Evolutionary conservation across 345 rosid genomes (phyloP).

Genomic region (Mallotus nudiflorus): DNA sequence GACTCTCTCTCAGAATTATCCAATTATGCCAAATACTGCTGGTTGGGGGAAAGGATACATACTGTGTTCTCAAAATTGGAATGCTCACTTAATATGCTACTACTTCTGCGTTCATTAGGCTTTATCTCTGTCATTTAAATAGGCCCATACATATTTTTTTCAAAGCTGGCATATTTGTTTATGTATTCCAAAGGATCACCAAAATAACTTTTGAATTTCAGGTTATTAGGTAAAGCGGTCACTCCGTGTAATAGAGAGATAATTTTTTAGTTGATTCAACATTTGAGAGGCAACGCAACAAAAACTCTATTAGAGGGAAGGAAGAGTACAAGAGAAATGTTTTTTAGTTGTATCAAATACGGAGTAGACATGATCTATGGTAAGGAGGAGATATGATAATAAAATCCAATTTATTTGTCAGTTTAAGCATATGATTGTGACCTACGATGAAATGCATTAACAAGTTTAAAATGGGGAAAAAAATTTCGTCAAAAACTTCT

Average conservation of each 20-base stretch:
- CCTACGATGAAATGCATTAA: not conserved
- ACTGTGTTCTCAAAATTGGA: not conserved
- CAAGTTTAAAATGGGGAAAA: not conserved
- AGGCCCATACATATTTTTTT: not conserved
- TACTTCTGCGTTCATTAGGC: not conserved
- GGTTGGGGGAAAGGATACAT: not conserved
- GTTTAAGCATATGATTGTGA: not conserved
- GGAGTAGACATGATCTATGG: not conserved
- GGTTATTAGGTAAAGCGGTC: conserved; percentile 99
- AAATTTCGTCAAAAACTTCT: not conserved
- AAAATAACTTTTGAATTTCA: conserved; percentile 20
- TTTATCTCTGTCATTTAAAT: not conserved
- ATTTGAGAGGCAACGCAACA: conserved; percentile 61
- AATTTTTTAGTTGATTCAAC: conserved; percentile 84
- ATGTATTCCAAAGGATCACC: not conserved
- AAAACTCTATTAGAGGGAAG: conserved; percentile 56
- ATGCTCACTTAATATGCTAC: not conserved
- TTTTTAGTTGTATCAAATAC: conserved; percentile 50
- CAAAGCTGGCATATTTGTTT: conserved; percentile 3
- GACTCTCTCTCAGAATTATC: too few species aligned
- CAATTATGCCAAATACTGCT: not conserved
- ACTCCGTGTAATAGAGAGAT: conserved; percentile 98
- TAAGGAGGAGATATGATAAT: not conserved
- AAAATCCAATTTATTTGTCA: not conserved
- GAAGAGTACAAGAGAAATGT: conserved; percentile 83